Conservation (phyloP, 2,329 filamentous ascomycete species). For the Talaromyces sp. region DNA sequence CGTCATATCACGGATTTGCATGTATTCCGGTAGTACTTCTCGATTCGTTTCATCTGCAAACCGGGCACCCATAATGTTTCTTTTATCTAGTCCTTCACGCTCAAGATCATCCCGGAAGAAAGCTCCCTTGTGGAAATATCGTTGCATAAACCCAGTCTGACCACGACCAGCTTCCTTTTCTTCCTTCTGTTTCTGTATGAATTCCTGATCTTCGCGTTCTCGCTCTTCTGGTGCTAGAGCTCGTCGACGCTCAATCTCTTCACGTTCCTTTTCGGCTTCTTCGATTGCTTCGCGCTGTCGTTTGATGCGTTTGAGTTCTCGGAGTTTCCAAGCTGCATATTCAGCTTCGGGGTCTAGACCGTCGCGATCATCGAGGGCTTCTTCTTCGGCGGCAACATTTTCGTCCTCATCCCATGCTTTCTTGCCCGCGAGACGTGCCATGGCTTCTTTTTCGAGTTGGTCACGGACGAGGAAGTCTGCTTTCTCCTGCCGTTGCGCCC, state of each 20-base stretch:
- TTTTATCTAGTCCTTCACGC: slow-evolving; percentile 69
- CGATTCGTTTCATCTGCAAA: slow-evolving; percentile 85
- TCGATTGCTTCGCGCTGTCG: slow-evolving; percentile 83
- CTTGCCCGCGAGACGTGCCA: slow-evolving; percentile 69
- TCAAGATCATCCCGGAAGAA: slow-evolving; percentile 85
- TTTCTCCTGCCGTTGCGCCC: slow-evolving; percentile 61
- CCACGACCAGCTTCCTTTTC: slow-evolving; percentile 71
- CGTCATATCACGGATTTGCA: slow-evolving; percentile 91
- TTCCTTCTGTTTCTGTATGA: slow-evolving; percentile 71
- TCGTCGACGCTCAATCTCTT: slow-evolving; percentile 81
- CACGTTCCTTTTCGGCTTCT: slow-evolving; percentile 75
- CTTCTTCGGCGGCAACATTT: slow-evolving; percentile 59
- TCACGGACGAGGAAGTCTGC: slow-evolving; percentile 80
- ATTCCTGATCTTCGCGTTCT: slow-evolving; percentile 75
- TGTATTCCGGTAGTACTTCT: slow-evolving; percentile 79
- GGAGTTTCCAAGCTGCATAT: slow-evolving; percentile 86
- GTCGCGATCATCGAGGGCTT: slow-evolving; percentile 85
- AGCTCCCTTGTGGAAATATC: slow-evolving; percentile 94
- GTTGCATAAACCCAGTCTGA: slow-evolving; percentile 86
- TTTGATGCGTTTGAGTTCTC: slow-evolving; percentile 84
- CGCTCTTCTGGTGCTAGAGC: slow-evolving; percentile 86
- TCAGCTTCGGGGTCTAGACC: slow-evolving; percentile 83
- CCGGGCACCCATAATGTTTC: slow-evolving; percentile 80
- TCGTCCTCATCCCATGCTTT: slow-evolving; percentile 78
- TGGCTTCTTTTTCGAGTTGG: slow-evolving; percentile 77